Evolutionary conservation across 768 basidiomycete genomes (phyloP), one percentile per base, ranked within the genome.

Genomic region (Leccinum rimulosum): DNA sequence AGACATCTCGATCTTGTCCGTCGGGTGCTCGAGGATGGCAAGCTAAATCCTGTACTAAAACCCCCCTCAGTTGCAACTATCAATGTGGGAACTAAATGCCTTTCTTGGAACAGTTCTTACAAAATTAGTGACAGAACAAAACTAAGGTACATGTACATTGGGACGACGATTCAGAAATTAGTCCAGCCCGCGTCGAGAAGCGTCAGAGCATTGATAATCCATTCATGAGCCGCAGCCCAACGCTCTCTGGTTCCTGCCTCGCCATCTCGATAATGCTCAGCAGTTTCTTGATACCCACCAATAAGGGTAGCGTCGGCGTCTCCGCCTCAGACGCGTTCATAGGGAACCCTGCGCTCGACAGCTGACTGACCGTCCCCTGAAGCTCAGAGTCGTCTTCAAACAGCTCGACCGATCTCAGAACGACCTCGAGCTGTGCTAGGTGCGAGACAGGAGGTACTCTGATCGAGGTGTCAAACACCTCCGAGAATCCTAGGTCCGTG

Each of bases 191-290:
- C 45, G 19, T 60, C 58, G 28, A 51, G 22, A 25, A 40, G 9
- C 28, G 35, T n/a, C 55, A 71, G 53, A 90, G 80, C 56, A 35
- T 35, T 35, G 33, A 35, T 35, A 93, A 71, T 38, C 84, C 85
- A 50, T 78, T 80, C 57, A 80, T 81, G 59, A 94, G 73, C 59
- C 91, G 80, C 67, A 88, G 85, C 30, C 84, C 91, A 15, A 86
- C 89, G 61, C 85, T 87, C 52, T 91, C 87, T 1, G 93, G 93
- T 68, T 97, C 96, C 76, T 98, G 97, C 68, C 96, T 82, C 51
- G 95, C 92, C 95, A 97, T 98, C 80, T 99, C 97, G 19, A 95
- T 81, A 56, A 91, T 81, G 60, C 87, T 93, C 70, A 99, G 73
- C 72, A 99, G 68, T 75, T 91, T 95, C 85, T 98, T 98, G 68